Percentiles rank a stretch among this genome's conserved stretches.
Evolutionary conservation across 139 green algal species (phyloP).

Genomic region (Tetradesmus lagerheimii): DNA sequence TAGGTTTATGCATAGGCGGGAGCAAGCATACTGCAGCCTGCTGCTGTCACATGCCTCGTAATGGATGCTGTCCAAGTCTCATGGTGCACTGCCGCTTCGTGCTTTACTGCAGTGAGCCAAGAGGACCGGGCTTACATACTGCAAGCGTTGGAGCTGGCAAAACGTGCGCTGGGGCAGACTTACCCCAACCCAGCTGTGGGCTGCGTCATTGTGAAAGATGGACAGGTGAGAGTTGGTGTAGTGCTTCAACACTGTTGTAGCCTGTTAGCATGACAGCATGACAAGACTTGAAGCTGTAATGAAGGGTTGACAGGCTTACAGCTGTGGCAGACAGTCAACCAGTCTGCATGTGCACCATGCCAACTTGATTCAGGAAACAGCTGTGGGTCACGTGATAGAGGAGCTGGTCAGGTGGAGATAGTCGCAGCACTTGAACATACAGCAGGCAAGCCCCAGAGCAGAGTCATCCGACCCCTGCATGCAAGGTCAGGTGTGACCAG

Average conservation of each 20-base stretch:
- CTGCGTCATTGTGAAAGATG: conserved; percentile 92
- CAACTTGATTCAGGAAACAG: too few relatives aligned
- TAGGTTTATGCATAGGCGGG: not conserved
- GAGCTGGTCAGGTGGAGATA: too few relatives aligned
- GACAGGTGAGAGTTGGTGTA: conserved; percentile 59
- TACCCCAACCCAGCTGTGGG: conserved; percentile 97
- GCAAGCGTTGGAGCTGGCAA: conserved; percentile 86
- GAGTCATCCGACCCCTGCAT: too few relatives aligned
- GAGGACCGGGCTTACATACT: conserved; percentile 82
- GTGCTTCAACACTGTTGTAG: too few relatives aligned
- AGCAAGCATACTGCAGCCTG: not conserved
- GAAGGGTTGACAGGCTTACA: too few relatives aligned
- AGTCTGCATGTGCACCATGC: too few relatives aligned
- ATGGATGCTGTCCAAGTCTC: not conserved
- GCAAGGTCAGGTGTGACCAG: too few relatives aligned
- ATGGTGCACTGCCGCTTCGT: not conserved
- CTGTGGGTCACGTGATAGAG: too few relatives aligned
- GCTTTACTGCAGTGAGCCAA: conserved; percentile 15
- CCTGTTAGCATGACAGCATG: too few relatives aligned
- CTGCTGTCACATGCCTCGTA: not conserved
- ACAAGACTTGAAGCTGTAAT: not conserved
- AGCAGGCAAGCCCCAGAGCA: too few relatives aligned
- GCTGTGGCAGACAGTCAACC: too few relatives aligned
- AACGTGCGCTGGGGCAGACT: conserved; percentile 83
- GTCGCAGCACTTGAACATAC: too few relatives aligned